Conservation (phyloP, 441 rosid species). For the Erysimum cheiri region DNA sequence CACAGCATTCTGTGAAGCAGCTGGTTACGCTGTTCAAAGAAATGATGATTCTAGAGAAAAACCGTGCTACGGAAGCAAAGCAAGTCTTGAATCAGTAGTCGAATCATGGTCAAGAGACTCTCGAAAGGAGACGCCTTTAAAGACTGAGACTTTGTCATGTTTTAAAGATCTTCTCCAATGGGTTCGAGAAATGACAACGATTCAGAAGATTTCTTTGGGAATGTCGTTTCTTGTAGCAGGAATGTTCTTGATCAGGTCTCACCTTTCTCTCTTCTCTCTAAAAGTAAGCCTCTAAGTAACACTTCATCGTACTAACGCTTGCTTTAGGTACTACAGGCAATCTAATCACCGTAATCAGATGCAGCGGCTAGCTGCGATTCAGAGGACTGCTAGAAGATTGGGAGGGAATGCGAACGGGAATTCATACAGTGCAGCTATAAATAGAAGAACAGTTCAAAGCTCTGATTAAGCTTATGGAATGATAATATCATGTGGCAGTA, state of each 20-base stretch:
- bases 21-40: constrained; percentile 68
- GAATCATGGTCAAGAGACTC: constrained; percentile 47
- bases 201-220: constrained; percentile 63
- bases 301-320: not conserved
- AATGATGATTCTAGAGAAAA: constrained; percentile 52
- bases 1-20: constrained; percentile 74
- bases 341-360: constrained; percentile 64
- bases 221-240: constrained; percentile 89
- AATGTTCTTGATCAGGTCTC: constrained; percentile 68
- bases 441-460: constrained; percentile 40
- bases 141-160: constrained; percentile 42
- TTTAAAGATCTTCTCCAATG: constrained; percentile 51
- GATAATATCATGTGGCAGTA: not conserved
- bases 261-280: not conserved
- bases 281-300: not conserved
- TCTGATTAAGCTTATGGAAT: constrained; percentile 17
- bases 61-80: constrained; percentile 75
- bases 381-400: constrained; percentile 63
- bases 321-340: constrained; percentile 55
- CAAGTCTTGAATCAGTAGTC: constrained; percentile 70
- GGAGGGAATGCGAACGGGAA: constrained; percentile 53
- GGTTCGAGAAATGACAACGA: constrained; percentile 52
- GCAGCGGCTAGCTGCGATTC: constrained; percentile 77
- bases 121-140: constrained; percentile 38
- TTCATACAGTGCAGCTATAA: constrained; percentile 44